Evolutionary conservation across 371 early-diverging fungal genomes (phyloP).

Genomic region (Apophysomyces elegans): DNA sequence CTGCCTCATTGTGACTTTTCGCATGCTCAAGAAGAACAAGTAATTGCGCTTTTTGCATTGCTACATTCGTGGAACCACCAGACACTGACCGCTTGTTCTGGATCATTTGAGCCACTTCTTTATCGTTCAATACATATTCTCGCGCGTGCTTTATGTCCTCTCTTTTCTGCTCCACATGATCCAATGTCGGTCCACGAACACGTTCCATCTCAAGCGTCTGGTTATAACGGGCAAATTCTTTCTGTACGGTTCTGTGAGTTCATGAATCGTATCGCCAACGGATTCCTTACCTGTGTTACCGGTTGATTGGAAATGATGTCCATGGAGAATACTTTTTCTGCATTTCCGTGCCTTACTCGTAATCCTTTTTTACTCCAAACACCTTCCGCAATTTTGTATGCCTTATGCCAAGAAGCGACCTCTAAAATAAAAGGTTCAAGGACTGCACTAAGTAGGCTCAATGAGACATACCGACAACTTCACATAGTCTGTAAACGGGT

Average conservation of each 20-base stretch:
- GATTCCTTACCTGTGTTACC: slow-evolving; percentile 52
- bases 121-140: slow-evolving; percentile 68
- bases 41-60: slow-evolving; percentile 37
- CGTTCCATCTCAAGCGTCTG: slow-evolving; percentile 56
- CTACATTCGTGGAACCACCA: background rate
- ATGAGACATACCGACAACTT: slow-evolving; percentile 53
- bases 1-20: slow-evolving; percentile 37
- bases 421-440: slow-evolving; percentile 27
- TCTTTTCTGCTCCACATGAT: slow-evolving; percentile 58
- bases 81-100: slow-evolving; percentile 45
- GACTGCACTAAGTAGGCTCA: background rate
- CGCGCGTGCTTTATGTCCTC: slow-evolving; percentile 62
- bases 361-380: slow-evolving; percentile 65
- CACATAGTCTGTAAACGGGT: slow-evolving; percentile 65
- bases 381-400: slow-evolving; percentile 62
- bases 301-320: slow-evolving; percentile 74
- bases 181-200: slow-evolving; percentile 49
- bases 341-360: slow-evolving; percentile 67
- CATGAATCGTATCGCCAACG: slow-evolving; percentile 33
- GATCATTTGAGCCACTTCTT: slow-evolving; percentile 67
- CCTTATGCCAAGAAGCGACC: slow-evolving; percentile 61
- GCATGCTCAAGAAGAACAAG: slow-evolving; percentile 28
- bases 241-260: slow-evolving; percentile 45
- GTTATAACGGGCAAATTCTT: slow-evolving; percentile 67
- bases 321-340: slow-evolving; percentile 72